Evolutionary conservation across 306 rosid species (phyloP), one percentile per base, ranked within the genome.

Genomic region (Hippophae rhamnoides): DNA sequence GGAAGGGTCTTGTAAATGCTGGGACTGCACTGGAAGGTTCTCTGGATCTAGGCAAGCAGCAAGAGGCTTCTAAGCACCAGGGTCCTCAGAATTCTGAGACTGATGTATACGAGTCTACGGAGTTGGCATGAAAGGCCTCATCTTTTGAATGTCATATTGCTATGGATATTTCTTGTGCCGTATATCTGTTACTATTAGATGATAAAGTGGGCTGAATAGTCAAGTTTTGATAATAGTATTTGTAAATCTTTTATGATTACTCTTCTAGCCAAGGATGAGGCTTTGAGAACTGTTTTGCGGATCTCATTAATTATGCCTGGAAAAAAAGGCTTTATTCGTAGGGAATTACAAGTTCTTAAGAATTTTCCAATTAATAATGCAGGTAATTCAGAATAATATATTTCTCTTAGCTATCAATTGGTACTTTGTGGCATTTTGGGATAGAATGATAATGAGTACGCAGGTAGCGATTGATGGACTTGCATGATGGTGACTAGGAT

Each of bases 101-200:
- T 41, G 74, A 70, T 59, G 60, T 53, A 31, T 55, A 71, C 59
- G 87, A 71, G 66, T 76, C 82, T 50, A 40, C 42, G 72, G 72
- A 69, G 43, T 81, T 81, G 69, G 79, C 60, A 1, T 64, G 10
- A n/a, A 54, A 71, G 74, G 71, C 64, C 62, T 46, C 9, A 62
- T 57, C 68, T 64, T 62, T n/a, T 25, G 8, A 27, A 27, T 46
- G 7, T 57, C 52, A 14, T 57, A 49, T 50, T 56, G 6, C 8
- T 40, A 12, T 58, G 70, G 45, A 52, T 52, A 41, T 48, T 56
- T 60, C 60, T 8, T 41, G 11, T 62, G 48, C 60, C 41, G 26
- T 55, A n/a, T 18, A 18, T 18, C 23, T 56, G 8, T 70, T 12
- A 27, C 38, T 42, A 4, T 55, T 47, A 31, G 58, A 13, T 60